These are phyloP conservation scores for Aegilops bicornis DNA, from an alignment of 176 grass and related monocot species.

Conservation along the genomic window DNA sequence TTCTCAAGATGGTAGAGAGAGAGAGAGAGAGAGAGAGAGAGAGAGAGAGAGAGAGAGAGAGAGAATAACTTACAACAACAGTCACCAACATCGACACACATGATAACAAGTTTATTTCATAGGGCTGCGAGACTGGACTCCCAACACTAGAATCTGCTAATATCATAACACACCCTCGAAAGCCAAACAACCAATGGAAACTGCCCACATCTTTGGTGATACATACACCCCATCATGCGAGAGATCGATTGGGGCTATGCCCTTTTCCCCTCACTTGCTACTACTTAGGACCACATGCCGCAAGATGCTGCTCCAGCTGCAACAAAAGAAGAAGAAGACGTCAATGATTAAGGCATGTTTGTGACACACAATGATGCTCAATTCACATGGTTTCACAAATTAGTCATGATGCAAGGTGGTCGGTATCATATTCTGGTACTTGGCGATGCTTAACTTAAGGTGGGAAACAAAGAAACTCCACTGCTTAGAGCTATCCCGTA, in stretches of 20 bases:
- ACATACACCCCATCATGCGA: conserved; percentile 22
- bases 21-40: too few species aligned
- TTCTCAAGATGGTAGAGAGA: too few species aligned
- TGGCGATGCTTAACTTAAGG: neutral
- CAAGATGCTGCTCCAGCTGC: conserved; percentile 83
- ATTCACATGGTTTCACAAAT: neutral
- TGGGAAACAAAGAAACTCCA: neutral
- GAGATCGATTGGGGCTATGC: conserved; percentile 6
- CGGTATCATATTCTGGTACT: neutral
- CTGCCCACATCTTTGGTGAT: conserved; percentile 11
- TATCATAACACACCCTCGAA: too few species aligned
- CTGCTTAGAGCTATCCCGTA: neutral
- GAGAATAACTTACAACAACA: too few species aligned
- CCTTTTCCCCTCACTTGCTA: neutral
- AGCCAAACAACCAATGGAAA: too few species aligned
- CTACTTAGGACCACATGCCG: conserved; percentile 43
- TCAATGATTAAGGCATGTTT: neutral
- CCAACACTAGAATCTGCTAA: too few species aligned
- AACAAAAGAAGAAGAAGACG: neutral
- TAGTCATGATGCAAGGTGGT: neutral
- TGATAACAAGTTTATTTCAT: too few species aligned
- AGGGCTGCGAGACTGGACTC: too few species aligned
- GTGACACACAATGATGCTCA: neutral
- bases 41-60: too few species aligned
- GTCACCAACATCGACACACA: too few species aligned